Evolutionary conservation across 1,284 basidiomycete genomes (phyloP), one percentile per base, ranked within the genome.

Genomic region (Tylopilus orsonianus): DNA sequence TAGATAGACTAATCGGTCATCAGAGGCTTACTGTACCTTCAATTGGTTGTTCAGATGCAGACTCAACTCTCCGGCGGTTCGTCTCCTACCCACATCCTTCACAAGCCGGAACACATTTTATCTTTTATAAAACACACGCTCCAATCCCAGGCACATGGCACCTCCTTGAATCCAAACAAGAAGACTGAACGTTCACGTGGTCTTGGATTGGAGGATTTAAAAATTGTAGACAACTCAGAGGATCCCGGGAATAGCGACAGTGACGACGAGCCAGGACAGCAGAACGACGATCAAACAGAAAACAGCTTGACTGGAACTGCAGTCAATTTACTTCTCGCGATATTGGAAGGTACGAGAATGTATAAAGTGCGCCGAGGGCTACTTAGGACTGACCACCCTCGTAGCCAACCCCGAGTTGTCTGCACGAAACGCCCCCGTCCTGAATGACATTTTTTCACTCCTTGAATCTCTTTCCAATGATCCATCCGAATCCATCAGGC

Each of bases 31-130:
- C 72, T 88, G 3, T 83, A 83, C 56, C 74, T 94, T 18, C 88
- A 92, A 59, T 71, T 94, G 27, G 81, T 90, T 20, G 73, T 92
- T 54, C 81, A 87, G 58, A 86, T 94, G 73, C 89, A 93, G 59
- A 75, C 79, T 3, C 76, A 80, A 37, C 67, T 90, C 3, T 78
- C 84, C 0, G 65, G 69, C 24, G 71, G 72, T 14, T 75, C 73
- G n/a, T 68, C 78, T n/a, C 71, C 77, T 1, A 75, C 79, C 3
- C 82, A 78, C 49, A 79, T 92, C n/a, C 73, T 93, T 39, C 79
- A 75, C 43, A 80, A 84, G 44, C 83, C 88, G 1, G 76, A 79
- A 12, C 83, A 93, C 50, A 78, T 93, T 8, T 67, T 95, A 12
- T 74, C 76, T 1, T 96, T 95, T 60, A 77, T 96, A 32, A 87